phyloP scores from a whole-genome alignment of 2,329 filamentous ascomycete genomes.

The Fusarium drepaniforme region DNA sequence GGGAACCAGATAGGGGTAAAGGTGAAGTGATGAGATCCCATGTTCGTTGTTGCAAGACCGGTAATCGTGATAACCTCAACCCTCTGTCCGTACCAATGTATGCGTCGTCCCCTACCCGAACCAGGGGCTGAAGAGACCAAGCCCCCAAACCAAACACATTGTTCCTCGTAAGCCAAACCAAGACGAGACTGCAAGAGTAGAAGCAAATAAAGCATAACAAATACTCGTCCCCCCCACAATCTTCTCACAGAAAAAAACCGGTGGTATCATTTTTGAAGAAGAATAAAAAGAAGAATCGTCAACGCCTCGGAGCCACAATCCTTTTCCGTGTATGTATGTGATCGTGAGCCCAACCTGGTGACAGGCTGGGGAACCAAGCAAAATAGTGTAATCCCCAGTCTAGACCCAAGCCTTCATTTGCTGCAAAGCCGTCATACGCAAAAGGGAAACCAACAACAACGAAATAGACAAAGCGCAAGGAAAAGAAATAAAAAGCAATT shows the following conservation, averaged over 20 bases:
- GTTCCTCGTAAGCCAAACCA: conserved; percentile 26
- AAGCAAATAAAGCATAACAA: conserved; percentile 14
- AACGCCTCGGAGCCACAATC: conserved; percentile 41
- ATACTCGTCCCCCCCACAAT: conserved; percentile 10
- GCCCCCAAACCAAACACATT: conserved; percentile 1
- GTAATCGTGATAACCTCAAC: neutral
- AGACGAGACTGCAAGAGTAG: conserved; percentile 13
- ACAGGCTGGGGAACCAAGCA: conserved; percentile 38
- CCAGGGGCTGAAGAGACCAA: neutral
- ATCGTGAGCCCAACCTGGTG: conserved; percentile 42
- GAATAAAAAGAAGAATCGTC: conserved; percentile 30
- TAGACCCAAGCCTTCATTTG: conserved; percentile 36
- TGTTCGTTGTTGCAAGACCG: neutral
- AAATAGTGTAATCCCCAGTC: conserved; percentile 41
- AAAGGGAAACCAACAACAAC: neutral
- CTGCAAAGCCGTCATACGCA: conserved; percentile 20
- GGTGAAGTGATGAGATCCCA: conserved; percentile 7
- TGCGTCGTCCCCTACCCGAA: neutral
- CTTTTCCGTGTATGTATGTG: conserved; percentile 38
- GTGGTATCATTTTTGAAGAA: conserved; percentile 46
- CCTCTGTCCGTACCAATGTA: neutral
- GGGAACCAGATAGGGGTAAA: neutral
- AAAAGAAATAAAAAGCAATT: conserved; percentile 33
- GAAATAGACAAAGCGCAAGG: neutral
- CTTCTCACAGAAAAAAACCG: conserved; percentile 28